Evolutionary conservation across 2,329 filamentous ascomycete species (phyloP), one percentile per base, ranked within the genome.

Genomic region (Leptodontidium sp.): DNA sequence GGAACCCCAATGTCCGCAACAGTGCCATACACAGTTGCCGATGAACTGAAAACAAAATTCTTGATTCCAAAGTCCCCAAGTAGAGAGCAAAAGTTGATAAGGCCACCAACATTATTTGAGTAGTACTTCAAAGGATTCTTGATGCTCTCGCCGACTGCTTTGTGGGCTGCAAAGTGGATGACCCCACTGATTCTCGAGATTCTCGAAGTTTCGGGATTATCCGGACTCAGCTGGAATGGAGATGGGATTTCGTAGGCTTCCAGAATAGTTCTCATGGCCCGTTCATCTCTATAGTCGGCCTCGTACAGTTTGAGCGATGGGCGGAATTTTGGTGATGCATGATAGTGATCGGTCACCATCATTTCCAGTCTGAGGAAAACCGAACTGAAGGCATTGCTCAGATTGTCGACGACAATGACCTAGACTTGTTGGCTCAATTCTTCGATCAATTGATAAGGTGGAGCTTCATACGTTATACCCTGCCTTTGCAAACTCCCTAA

Each of bases 151-250:
- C 69, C 73, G 7, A 77, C 76, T 3, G 76, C 71, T 58, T 91
- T 91, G 81, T 87, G 87, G 0, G 89, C 89, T 15, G 89, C 89
- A 72, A 91, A 91, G 75, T 91, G 89, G 67, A 91, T 90, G n/a
- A 91, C 88, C 0, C 88, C 88, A 0, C 81, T 80, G 70, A 91
- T 89, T 38, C 80, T 82, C 9, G 75, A 76, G 43, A 57, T 68
- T 14, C 66, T 65, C 43, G 53, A 57, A 43, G 55, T 59, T 35
- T 61, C 65, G 15, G 67, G 53, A 3, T 65, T 59, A 11, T 49
- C 47, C 1, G 67, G 53, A 17, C 69, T 66, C 17, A 67, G 49
- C 14, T 47, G 63, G 29, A 65, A 70, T 4, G 52, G 69, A 32
- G 65, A 26, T 8, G 72, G 65, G 38, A 66, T 45, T 49, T 72